phyloP scores from a whole-genome alignment of 306 rosid species.

The Vigna unguiculata region DNA sequence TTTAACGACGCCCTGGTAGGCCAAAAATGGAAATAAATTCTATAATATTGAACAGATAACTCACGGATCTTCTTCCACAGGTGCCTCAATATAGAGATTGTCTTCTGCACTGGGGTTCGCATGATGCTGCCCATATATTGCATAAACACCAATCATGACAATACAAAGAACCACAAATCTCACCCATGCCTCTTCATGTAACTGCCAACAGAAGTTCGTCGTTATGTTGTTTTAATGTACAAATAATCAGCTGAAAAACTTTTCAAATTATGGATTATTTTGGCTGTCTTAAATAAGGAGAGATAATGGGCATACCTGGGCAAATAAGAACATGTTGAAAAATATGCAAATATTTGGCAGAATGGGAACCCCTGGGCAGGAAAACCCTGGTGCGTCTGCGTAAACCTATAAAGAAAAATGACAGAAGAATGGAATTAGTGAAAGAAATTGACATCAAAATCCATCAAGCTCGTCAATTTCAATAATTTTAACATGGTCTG shows the following conservation, averaged over 20 bases:
- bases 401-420: slow-evolving; percentile 62
- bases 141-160: slow-evolving; percentile 71
- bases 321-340: slow-evolving; percentile 92
- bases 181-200: slow-evolving; percentile 92
- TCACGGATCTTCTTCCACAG: slow-evolving; percentile 53
- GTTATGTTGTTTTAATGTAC: slow-evolving; percentile 35
- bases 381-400: slow-evolving; percentile 78
- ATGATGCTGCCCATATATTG: slow-evolving; percentile 89
- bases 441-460: slow-evolving; percentile 34
- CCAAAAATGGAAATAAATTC: too few relatives aligned
- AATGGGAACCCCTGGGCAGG: slow-evolving; percentile 90
- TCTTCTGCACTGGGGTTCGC: slow-evolving; percentile 78
- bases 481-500: slow-evolving; percentile 12
- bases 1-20: not conserved
- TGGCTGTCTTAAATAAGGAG: slow-evolving; percentile 23
- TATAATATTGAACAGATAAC: slow-evolving; percentile 28
- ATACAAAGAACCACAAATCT: slow-evolving; percentile 77
- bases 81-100: slow-evolving; percentile 56
- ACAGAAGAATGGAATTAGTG: slow-evolving; percentile 33
- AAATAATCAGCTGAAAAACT: slow-evolving; percentile 17
- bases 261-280: not conserved
- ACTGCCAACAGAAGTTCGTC: slow-evolving; percentile 56
- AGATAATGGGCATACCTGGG: slow-evolving; percentile 65
- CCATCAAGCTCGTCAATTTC: slow-evolving; percentile 27
- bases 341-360: slow-evolving; percentile 84